Percentiles rank a stretch among this genome's conserved stretches.
phyloP scores from a whole-genome alignment of 768 basidiomycete species.

The Rhizopogon roseolus region DNA sequence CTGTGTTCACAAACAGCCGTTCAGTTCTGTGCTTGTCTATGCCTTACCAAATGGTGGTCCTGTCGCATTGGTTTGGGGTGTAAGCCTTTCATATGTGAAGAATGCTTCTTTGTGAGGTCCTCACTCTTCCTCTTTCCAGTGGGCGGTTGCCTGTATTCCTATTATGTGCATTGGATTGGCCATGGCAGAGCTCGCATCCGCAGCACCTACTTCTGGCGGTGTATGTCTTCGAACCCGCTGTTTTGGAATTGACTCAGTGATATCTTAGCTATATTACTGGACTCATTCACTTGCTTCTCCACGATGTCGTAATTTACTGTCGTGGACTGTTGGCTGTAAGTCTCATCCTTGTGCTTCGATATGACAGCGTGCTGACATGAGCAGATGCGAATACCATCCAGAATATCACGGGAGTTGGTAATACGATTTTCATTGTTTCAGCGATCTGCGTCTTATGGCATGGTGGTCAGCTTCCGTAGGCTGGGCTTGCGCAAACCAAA shows the following conservation, averaged over 20 bases:
- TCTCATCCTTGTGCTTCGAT: slow-evolving; percentile 3
- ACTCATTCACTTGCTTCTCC: slow-evolving; percentile 40
- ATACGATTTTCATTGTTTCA: not conserved
- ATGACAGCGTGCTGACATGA: not conserved
- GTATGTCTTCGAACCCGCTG: slow-evolving; percentile 25
- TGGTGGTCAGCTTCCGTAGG: slow-evolving; percentile 45
- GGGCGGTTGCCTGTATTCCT: slow-evolving; percentile 61
- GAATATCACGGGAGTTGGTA: slow-evolving; percentile 34
- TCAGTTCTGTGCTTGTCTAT: slow-evolving; percentile 5
- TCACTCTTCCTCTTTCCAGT: slow-evolving; percentile 30
- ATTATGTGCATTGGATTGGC: slow-evolving; percentile 59
- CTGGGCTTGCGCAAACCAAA: slow-evolving; percentile 56
- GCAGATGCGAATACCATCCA: slow-evolving; percentile 46
- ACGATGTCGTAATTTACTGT: slow-evolving; percentile 40
- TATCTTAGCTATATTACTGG: slow-evolving; percentile 44
- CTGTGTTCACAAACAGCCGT: no score
- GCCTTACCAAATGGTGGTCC: slow-evolving; percentile 6
- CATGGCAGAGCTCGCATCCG: slow-evolving; percentile 67
- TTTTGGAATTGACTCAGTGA: not conserved
- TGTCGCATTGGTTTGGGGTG: slow-evolving; percentile 8
- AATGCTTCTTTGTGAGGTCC: not conserved
- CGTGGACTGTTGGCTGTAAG: slow-evolving; percentile 51
- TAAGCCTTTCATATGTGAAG: not conserved
- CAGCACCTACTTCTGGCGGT: slow-evolving; percentile 70
- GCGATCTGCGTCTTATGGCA: not conserved